Percentiles rank a stretch among this genome's conserved stretches.
Conservation (phyloP, 2,329 filamentous ascomycete species). For the Xylaria sp. region DNA sequence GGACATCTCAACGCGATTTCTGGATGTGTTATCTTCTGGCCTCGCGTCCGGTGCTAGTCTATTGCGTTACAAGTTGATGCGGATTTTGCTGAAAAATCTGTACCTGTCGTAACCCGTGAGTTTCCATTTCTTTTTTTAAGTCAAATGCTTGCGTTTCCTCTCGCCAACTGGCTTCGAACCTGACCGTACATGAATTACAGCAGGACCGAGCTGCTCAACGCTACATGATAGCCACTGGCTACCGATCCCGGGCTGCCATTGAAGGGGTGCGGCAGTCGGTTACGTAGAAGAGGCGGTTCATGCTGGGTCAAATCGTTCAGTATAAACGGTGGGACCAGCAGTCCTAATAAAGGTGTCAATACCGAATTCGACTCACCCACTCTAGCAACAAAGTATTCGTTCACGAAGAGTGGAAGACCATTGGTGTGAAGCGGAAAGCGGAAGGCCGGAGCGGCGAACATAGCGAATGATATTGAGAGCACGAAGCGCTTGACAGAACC, state of each 20-base stretch:
- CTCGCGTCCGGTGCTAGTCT: neutral
- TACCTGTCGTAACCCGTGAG: neutral
- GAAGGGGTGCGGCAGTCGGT: slow-evolving; percentile 32
- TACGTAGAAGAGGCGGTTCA: slow-evolving; percentile 10
- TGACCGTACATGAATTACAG: slow-evolving; percentile 12
- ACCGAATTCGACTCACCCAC: too few relatives aligned
- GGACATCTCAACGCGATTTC: neutral
- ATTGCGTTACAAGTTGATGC: neutral
- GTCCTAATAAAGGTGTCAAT: too few relatives aligned
- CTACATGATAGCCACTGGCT: slow-evolving; percentile 34
- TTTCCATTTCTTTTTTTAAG: too few relatives aligned
- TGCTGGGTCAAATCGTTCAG: neutral
- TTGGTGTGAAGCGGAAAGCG: too few relatives aligned
- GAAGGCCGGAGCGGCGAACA: too few relatives aligned
- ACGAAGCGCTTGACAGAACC: neutral
- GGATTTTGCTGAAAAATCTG: neutral
- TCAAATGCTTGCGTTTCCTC: too few relatives aligned
- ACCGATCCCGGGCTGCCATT: slow-evolving; percentile 37
- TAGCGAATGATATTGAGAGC: too few relatives aligned
- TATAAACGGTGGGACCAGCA: too few relatives aligned
- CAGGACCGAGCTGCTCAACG: slow-evolving; percentile 38
- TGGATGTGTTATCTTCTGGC: neutral
- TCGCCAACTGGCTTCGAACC: neutral
- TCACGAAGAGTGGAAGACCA: too few relatives aligned
- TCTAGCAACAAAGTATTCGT: too few relatives aligned